A percentile compares a stretch with the other conserved stretches of the same genome.
These are phyloP conservation scores for Fusarium sterilihyphosum DNA, from an alignment of 2,329 filamentous ascomycete genomes.

Conservation along the genomic window DNA sequence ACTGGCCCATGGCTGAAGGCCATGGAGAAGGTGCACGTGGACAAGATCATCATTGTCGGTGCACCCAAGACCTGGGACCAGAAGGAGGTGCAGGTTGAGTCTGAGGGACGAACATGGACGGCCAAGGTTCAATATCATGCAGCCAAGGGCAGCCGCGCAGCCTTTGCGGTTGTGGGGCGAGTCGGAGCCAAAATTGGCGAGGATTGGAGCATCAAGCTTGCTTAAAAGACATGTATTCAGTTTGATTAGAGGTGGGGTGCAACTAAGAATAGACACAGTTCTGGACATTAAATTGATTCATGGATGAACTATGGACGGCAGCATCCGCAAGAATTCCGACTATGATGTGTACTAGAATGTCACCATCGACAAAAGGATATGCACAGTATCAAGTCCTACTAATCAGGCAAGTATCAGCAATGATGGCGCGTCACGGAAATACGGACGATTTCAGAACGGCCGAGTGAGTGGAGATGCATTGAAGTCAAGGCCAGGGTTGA, in stretches of 20 bases:
- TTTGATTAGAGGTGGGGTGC: conserved; percentile 32
- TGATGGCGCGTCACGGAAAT: conserved; percentile 21
- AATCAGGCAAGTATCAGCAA: conserved; percentile 36
- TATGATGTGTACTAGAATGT: background rate
- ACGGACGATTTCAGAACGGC: conserved; percentile 3
- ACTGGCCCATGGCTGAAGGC: conserved; percentile 79
- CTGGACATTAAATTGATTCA: background rate
- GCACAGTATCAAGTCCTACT: background rate
- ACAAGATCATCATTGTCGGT: conserved; percentile 86
- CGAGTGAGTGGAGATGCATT: conserved; percentile 16
- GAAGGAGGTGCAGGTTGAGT: conserved; percentile 66
- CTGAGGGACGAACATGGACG: conserved; percentile 63
- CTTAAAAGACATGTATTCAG: conserved; percentile 19
- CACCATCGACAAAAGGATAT: background rate
- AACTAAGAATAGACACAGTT: conserved; percentile 34
- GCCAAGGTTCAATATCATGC: conserved; percentile 69
- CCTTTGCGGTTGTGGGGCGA: conserved; percentile 63
- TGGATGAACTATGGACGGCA: conserved; percentile 9
- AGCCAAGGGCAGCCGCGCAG: conserved; percentile 57
- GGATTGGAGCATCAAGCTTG: conserved; percentile 61
- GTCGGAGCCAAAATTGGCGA: conserved; percentile 62
- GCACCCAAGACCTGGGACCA: conserved; percentile 78
- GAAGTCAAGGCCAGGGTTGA: conserved; percentile 3
- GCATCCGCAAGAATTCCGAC: conserved; percentile 12
- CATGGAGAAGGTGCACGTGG: conserved; percentile 81